Base-by-base conservation (phyloP, 192 early-diverging fungal species). In the Podila epigama region DNA sequence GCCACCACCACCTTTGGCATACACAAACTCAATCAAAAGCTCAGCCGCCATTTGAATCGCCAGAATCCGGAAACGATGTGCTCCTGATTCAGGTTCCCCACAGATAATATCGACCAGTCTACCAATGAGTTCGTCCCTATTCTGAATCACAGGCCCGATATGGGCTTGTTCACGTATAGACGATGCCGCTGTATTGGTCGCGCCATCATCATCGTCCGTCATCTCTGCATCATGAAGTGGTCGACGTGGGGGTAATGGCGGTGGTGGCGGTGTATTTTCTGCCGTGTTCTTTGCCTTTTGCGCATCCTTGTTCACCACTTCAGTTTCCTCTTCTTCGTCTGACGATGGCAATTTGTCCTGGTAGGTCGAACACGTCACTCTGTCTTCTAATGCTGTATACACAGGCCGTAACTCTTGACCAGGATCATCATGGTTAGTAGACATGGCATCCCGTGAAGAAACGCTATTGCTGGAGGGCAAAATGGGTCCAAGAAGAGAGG, bases 11-110 rank as follows among this genome's bases (percentile, higher is more conserved):
- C 73, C 73, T 29, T 75, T 71, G 31, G 69, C 69, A 52, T 70
- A 68, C 7, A 82, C 69, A 68, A 82, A 66, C 18, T 82, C 81
- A 20, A 82, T 59, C 52, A 82, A 51, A 10, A 82, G 53, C 35
- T 82, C 81, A 9, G 61, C 35, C 8, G 81, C 81, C 73, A 82
- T 72, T 42, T 82, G 70, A 44, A 71, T 70, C 5, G 69, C 71
- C 9, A 67, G 29, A 11, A 70, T 63, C 10, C 65, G 44, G 60
- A 71, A 68, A 9, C 68, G 63, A 34, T 80, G 68, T 4, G 68
- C 69, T n/a, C 69, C 65, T 2, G 68, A 71, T n/a, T 80, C 68
- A 52, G 65, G 55, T 18, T 56, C 51, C 0, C 68, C 68, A 31
- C 68, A 71, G 36, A 80, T 51, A 35, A 70, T 70, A 53, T 70